Evolutionary conservation across 176 grass and related monocot genomes (phyloP).

Genomic region (Lolium multiflorum): DNA sequence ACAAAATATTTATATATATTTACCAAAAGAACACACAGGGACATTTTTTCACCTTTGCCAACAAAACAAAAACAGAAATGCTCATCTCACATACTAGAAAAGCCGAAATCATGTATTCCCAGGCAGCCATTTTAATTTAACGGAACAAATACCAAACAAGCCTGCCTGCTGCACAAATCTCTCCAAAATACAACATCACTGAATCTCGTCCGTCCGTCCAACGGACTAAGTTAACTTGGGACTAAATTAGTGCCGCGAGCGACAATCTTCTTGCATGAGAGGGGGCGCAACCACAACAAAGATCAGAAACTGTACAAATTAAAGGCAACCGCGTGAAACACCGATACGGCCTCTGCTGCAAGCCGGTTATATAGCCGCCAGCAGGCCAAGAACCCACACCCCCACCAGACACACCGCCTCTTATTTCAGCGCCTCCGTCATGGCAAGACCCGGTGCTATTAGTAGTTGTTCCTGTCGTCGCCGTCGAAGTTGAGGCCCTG

Average conservation of each 20-base stretch:
- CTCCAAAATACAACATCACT: constrained; percentile 24
- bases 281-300: constrained; percentile 1
- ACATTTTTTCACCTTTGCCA: too few relatives aligned
- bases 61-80: too few relatives aligned
- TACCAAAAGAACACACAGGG: too few relatives aligned
- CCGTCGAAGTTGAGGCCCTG: constrained; percentile 78
- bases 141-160: neutral
- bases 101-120: neutral
- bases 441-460: neutral
- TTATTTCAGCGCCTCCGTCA: constrained; percentile 2
- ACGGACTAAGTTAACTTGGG: neutral
- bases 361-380: neutral
- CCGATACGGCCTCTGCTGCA: neutral
- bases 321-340: neutral
- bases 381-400: neutral
- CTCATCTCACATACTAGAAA: neutral
- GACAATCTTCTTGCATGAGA: neutral
- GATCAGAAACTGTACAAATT: constrained; percentile 38
- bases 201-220: neutral
- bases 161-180: neutral
- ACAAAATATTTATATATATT: too few relatives aligned
- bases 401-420: neutral
- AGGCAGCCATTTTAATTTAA: neutral
- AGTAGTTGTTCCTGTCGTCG: constrained; percentile 61
- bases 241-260: constrained; percentile 23